These are phyloP conservation scores for Populus tremula DNA, from an alignment of 345 rosid species.

Conservation along the genomic window DNA sequence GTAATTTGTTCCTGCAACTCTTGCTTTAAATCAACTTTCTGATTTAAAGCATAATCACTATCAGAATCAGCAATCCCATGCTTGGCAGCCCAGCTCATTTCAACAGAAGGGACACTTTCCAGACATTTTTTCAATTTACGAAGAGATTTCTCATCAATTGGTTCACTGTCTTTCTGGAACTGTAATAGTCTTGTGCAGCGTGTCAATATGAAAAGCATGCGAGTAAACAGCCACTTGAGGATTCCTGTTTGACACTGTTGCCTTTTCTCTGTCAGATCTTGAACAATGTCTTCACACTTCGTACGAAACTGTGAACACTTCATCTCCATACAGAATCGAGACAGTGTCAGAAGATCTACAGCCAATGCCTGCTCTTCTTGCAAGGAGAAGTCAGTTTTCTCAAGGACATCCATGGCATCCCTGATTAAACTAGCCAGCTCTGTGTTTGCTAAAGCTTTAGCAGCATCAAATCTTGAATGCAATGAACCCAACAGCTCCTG, in stretches of 20 bases:
- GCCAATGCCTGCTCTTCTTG: slow-evolving; percentile 54
- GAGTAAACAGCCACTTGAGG: slow-evolving; percentile 66
- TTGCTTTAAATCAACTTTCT: slow-evolving; percentile 29
- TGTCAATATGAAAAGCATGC: slow-evolving; percentile 73
- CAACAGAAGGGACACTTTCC: slow-evolving; percentile 73
- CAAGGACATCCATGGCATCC: slow-evolving; percentile 56
- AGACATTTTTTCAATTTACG: slow-evolving; percentile 65
- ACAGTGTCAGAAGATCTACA: slow-evolving; percentile 52
- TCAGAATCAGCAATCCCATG: slow-evolving; percentile 41
- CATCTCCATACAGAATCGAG: slow-evolving; percentile 60
- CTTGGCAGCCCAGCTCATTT: slow-evolving; percentile 50
- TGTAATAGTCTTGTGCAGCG: slow-evolving; percentile 74
- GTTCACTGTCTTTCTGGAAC: slow-evolving; percentile 68
- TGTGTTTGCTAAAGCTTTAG: slow-evolving; percentile 57
- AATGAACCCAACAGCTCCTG: slow-evolving; percentile 71
- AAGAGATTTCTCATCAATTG: slow-evolving; percentile 62
- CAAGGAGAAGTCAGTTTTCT: slow-evolving; percentile 48
- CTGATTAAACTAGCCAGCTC: slow-evolving; percentile 54
- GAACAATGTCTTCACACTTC: slow-evolving; percentile 67
- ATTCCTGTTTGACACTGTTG: slow-evolving; percentile 61
- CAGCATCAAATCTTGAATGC: slow-evolving; percentile 68
- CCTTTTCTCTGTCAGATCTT: slow-evolving; percentile 64
- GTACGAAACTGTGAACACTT: slow-evolving; percentile 53
- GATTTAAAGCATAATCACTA: slow-evolving; percentile 28
- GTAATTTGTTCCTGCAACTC: slow-evolving; percentile 23